Evolutionary conservation across 345 rosid genomes (phyloP), one percentile per base, ranked within the genome.

Genomic region (Atalantia buxifolia): DNA sequence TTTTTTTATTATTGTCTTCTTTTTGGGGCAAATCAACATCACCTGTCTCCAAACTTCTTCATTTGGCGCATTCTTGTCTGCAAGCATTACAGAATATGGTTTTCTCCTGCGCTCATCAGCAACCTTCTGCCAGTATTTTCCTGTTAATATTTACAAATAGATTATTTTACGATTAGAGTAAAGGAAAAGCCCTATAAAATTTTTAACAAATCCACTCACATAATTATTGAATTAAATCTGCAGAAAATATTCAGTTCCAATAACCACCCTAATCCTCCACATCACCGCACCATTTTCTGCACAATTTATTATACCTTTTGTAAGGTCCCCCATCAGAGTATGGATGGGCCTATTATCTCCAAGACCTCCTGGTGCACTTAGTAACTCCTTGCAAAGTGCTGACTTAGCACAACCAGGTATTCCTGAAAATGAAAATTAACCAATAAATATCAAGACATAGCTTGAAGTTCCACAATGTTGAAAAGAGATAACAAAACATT

Each of bases 41-140:
- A 93, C 99, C 97, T 90, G 98, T 82, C 88, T 89, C 99, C 99
- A 96, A 81, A 96, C 99, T 85, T 96, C 97, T 85, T 94, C 99
- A 82, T 96, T 94, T 72, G 99, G 99, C 63, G 99, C 99, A 90
- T 96, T 96, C 86, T 96, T 96, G 84, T 96, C 99, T 30, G 98
- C 99, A 79, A 96, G 91, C 88, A 90, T 85, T 81, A 96, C 88
- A n/a, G 98, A 96, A 76, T 89, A 84, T 42, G 98, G 98, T 76
- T 82, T 94, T 84, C 78, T 88, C 86, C 86, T 86, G 64, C 81
- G 80, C 81, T 90, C 97, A 22, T 94, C 92, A 71, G 97, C 92
- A 83, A 96, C 90, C 83, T 84, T 92, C 80, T 79, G 90, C 99
- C 99, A 96, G 76, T 92, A 96, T 88, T 61, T 91, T 82, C 97